Evolutionary conservation across 306 rosid genomes (phyloP).

Genomic region (Senna siamea): DNA sequence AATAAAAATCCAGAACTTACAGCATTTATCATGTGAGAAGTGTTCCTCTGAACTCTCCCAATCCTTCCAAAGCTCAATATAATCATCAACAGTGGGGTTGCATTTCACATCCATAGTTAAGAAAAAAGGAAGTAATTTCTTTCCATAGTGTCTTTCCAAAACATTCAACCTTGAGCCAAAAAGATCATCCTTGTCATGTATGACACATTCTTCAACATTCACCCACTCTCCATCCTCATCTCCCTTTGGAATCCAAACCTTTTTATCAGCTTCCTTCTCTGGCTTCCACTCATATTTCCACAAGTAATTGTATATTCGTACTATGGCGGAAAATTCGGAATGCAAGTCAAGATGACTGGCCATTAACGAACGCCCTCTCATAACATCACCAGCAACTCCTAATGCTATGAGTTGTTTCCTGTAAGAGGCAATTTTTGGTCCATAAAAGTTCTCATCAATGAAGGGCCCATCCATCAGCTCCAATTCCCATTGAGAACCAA

Average conservation of each 20-base stretch:
- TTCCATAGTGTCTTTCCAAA: conserved; percentile 47
- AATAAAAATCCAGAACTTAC: conserved; percentile 66
- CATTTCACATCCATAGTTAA: conserved; percentile 45
- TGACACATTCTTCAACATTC: conserved; percentile 52
- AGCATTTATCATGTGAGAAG: conserved; percentile 54
- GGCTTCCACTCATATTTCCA: conserved; percentile 49
- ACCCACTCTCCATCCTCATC: conserved; percentile 50
- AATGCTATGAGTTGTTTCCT: conserved; percentile 56
- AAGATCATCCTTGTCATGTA: conserved; percentile 58
- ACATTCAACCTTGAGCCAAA: conserved; percentile 54
- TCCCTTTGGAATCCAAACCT: conserved; percentile 66
- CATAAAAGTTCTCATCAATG: conserved; percentile 59
- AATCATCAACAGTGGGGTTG: conserved; percentile 59
- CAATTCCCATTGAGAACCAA: conserved; percentile 49
- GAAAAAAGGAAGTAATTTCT: conserved; percentile 51
- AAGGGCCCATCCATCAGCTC: conserved; percentile 69
- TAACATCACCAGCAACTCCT: conserved; percentile 54
- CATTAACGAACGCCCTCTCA: conserved; percentile 50
- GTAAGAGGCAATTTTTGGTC: conserved; percentile 49
- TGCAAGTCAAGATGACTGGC: conserved; percentile 50
- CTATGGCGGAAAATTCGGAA: conserved; percentile 40
- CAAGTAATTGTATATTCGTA: conserved; percentile 57
- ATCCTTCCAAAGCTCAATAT: conserved; percentile 60
- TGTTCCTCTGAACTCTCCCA: conserved; percentile 59
- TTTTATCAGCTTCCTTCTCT: conserved; percentile 37